A percentile compares a stretch with the other conserved stretches of the same genome.
Evolutionary conservation across 208 protist genomes (phyloP).

Genomic region (Trypanosoma theileri): DNA sequence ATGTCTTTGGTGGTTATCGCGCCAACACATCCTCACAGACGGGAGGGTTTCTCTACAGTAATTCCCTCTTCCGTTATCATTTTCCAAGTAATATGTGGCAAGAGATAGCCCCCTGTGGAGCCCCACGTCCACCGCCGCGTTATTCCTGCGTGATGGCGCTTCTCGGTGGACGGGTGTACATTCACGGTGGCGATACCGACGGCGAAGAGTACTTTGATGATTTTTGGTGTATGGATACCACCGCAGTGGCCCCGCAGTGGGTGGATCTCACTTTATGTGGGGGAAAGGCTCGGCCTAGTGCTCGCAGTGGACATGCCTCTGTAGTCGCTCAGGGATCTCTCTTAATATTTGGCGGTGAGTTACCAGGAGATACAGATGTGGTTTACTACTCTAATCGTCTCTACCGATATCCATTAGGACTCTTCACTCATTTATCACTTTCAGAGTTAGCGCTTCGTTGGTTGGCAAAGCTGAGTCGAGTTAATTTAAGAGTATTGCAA

Average conservation of each 20-base stretch:
- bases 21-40: slow-evolving; percentile 1
- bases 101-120: slow-evolving; percentile 15
- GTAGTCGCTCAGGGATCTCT: slow-evolving; percentile 47
- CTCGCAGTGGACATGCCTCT: slow-evolving; percentile 63
- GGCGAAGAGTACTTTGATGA: slow-evolving; percentile 70
- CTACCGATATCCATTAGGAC: slow-evolving; percentile 58
- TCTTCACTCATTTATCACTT: slow-evolving; percentile 42
- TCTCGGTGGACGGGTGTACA: slow-evolving; percentile 42
- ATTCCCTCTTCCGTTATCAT: slow-evolving; percentile 57
- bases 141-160: slow-evolving; percentile 63
- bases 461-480: slow-evolving; percentile 29
- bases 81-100: slow-evolving; percentile 40
- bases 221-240: slow-evolving; percentile 62
- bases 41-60: slow-evolving; percentile 37
- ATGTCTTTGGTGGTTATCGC: slow-evolving; percentile 66
- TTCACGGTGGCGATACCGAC: slow-evolving; percentile 81
- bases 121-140: slow-evolving; percentile 35
- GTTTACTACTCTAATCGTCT: slow-evolving; percentile 53
- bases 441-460: slow-evolving; percentile 50
- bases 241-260: slow-evolving; percentile 1
- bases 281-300: slow-evolving; percentile 34
- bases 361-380: slow-evolving; percentile 21
- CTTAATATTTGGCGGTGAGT: slow-evolving; percentile 75
- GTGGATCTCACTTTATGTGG: slow-evolving; percentile 22
- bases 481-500: slow-evolving; percentile 18